Evolutionary conservation across 31 red algal genomes (phyloP), one percentile per base, ranked within the genome.

Genomic region (Odonthalia washingtoniensis): DNA sequence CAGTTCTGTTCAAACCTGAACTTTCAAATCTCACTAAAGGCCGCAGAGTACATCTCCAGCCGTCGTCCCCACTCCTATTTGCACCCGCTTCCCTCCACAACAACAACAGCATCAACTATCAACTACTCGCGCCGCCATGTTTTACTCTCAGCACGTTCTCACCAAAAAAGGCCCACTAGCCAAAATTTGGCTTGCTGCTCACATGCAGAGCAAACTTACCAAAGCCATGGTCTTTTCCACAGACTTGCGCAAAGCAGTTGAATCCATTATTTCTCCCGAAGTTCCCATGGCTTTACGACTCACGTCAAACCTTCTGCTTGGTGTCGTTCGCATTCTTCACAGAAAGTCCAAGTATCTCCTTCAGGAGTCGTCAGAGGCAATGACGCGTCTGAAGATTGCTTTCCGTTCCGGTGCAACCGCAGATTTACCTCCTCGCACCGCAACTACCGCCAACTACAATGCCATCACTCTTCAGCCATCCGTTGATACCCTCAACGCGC

Each of bases 111-210:
- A n/a, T n/a, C n/a, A n/a, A n/a, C n/a, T n/a, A n/a, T n/a, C n/a
- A n/a, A n/a, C n/a, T n/a, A n/a, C n/a, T n/a, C n/a, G n/a, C n/a
- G n/a, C n/a, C 49, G 49, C 82, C 49, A 98, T 98, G 97, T 98
- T 98, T 44, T 98, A 98, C 91, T 93, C 94, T 6, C 90, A 86
- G 60, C 74, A 76, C 65, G 88, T 98, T 30, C 84, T 98, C 75
- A 96, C 97, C 28, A 90, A 89, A 64, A 94, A 89, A 75, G 97
- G 97, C 42, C 91, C 97, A 26, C 81, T 98, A 5, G 92, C 91
- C 34, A 96, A 98, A 84, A 87, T 98, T 34, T 98, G 97, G 97
- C 87, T 98, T 39, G 97, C 97, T 2, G 97, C 94, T 28, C 87
- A 91, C 72, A 82, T 96, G 74, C 87, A 94, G 66, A 37, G 18